A percentile compares a stretch with the other conserved stretches of the same genome.
Evolutionary conservation across 495 filamentous ascomycete genomes (phyloP).

Genomic region (Aspergillus sparsus): DNA sequence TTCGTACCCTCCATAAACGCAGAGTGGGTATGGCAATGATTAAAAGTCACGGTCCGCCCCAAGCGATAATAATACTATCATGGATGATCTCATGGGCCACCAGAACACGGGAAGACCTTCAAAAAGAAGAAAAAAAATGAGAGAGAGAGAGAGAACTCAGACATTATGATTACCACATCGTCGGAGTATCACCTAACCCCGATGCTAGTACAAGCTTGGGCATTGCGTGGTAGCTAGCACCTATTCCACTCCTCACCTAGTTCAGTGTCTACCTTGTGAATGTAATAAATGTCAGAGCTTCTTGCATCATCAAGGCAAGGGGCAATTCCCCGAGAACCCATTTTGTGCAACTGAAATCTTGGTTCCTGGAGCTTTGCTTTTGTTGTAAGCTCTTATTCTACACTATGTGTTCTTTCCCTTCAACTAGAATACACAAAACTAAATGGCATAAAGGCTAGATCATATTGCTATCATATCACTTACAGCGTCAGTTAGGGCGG

Average conservation of each 20-base stretch:
- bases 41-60: no score
- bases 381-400: background rate
- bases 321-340: conserved; percentile 12
- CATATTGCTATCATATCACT: background rate
- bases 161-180: background rate
- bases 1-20: no score
- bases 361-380: background rate
- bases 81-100: no score
- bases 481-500: background rate
- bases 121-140: no score
- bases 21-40: no score
- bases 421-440: background rate
- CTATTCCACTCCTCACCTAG: background rate
- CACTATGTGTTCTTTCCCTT: background rate
- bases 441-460: background rate
- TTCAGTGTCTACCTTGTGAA: background rate
- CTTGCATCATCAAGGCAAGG: conserved; percentile 19
- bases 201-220: conserved; percentile 9
- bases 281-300: conserved; percentile 4
- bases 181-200: background rate
- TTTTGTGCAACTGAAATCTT: conserved; percentile 1
- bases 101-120: no score
- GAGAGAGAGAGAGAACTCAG: background rate
- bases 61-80: no score
- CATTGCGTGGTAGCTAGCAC: conserved; percentile 4